Evolutionary conservation across 2,329 filamentous ascomycete genomes (phyloP).

Genomic region (Incumbomyces delicatus): DNA sequence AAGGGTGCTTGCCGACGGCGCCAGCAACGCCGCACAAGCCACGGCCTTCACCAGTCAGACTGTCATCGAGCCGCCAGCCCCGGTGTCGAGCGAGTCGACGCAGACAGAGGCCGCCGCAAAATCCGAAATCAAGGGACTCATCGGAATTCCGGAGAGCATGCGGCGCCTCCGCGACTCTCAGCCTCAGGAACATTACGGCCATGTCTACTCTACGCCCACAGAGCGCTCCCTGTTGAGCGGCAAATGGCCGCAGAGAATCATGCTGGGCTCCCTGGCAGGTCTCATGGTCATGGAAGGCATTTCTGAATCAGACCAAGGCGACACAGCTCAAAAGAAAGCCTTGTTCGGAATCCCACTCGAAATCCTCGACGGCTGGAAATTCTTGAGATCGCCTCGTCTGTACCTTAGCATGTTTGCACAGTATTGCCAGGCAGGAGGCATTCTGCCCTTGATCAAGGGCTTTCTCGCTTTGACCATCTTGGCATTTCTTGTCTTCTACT

Average conservation of each 20-base stretch:
- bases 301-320: slow-evolving; percentile 54
- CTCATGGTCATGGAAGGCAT: slow-evolving; percentile 85
- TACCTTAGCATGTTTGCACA: slow-evolving; percentile 18
- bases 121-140: slow-evolving; percentile 28
- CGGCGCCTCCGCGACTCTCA: slow-evolving; percentile 32
- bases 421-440: slow-evolving; percentile 19
- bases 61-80: slow-evolving; percentile 16
- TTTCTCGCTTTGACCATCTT: slow-evolving; percentile 23
- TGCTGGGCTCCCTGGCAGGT: slow-evolving; percentile 85
- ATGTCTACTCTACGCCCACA: slow-evolving; percentile 27
- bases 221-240: slow-evolving; percentile 38
- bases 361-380: slow-evolving; percentile 41
- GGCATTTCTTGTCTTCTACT: slow-evolving; percentile 48
- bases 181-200: slow-evolving; percentile 19
- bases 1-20: slow-evolving; percentile 45
- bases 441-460: slow-evolving; percentile 21
- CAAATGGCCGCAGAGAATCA: slow-evolving; percentile 60
- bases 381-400: slow-evolving; percentile 19
- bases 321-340: slow-evolving; percentile 55
- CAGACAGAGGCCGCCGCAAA: slow-evolving; percentile 10
- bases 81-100: slow-evolving; percentile 26
- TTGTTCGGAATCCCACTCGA: slow-evolving; percentile 56
- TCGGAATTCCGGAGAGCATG: slow-evolving; percentile 35
- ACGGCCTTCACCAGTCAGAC: slow-evolving; percentile 20
- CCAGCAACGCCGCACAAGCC: slow-evolving; percentile 17